phyloP scores from a whole-genome alignment of 305 asterid genomes.

The Fraxinus ornus region DNA sequence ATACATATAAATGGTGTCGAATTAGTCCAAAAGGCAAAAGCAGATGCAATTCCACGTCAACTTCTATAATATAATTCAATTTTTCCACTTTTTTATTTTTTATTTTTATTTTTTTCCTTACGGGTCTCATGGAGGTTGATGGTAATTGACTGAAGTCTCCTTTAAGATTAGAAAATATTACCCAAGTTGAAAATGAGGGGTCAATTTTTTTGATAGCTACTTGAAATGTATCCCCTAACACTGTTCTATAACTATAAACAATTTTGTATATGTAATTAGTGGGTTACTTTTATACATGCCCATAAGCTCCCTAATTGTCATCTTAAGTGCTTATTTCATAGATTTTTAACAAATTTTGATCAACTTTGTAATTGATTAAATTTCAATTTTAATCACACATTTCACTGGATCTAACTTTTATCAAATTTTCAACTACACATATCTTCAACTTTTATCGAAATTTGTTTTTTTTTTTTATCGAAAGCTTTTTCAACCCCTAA shows the following conservation, averaged over 20 bases:
- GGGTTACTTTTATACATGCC: not conserved
- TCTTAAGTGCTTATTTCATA: not conserved
- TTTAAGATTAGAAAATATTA: not conserved
- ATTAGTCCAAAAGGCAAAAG: slow-evolving; percentile 29
- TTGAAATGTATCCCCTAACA: not conserved
- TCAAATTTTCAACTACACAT: too few relatives aligned
- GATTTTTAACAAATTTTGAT: too few relatives aligned
- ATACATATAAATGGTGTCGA: slow-evolving; percentile 3
- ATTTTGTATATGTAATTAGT: not conserved
- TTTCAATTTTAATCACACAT: too few relatives aligned
- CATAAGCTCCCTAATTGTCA: not conserved
- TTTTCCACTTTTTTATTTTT: not conserved
- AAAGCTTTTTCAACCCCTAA: too few relatives aligned
- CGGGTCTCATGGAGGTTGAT: slow-evolving; percentile 25
- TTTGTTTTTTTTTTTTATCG: too few relatives aligned
- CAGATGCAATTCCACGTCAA: slow-evolving; percentile 18
- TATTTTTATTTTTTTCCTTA: not conserved
- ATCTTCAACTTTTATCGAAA: too few relatives aligned
- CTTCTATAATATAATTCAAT: not conserved
- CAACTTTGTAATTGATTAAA: too few relatives aligned
- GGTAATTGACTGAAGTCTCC: slow-evolving; percentile 28
- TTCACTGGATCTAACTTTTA: too few relatives aligned
- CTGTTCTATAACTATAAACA: not conserved
- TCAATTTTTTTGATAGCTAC: not conserved
- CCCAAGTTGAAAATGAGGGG: not conserved